These are phyloP conservation scores for Lichtheimia hyalospora DNA, from an alignment of 371 early-diverging fungal species.

Conservation along the genomic window DNA sequence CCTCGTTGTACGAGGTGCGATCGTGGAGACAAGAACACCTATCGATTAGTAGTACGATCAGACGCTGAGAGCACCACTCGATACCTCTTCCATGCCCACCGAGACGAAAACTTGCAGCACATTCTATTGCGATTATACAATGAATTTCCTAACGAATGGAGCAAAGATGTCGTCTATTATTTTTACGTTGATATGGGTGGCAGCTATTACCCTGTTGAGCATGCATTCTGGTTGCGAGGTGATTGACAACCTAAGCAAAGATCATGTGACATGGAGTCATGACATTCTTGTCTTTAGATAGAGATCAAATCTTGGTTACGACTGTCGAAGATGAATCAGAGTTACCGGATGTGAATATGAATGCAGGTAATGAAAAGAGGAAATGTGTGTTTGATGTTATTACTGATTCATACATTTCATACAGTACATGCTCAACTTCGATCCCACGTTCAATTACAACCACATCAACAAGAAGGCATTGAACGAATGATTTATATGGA, in stretches of 20 bases:
- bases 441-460: constrained; percentile 20
- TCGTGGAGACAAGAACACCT: constrained; percentile 9
- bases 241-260: neutral
- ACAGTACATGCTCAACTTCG: constrained; percentile 39
- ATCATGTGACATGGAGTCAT: neutral
- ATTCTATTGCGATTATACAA: constrained; percentile 24
- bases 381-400: neutral
- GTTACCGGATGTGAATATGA: constrained; percentile 33
- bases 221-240: constrained; percentile 37
- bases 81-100: constrained; percentile 28
- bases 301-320: constrained; percentile 34
- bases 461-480: constrained; percentile 43
- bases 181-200: constrained; percentile 47
- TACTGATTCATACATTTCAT: neutral
- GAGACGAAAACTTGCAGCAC: constrained; percentile 21
- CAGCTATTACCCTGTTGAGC: constrained; percentile 30
- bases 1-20: constrained; percentile 12
- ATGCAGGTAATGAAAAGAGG: constrained; percentile 24
- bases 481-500: constrained; percentile 39
- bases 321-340: constrained; percentile 19
- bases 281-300: constrained; percentile 19
- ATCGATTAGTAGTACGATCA: constrained; percentile 17
- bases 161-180: constrained; percentile 20
- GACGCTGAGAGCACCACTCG: constrained; percentile 5
- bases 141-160: constrained; percentile 29